phyloP scores from a whole-genome alignment of 768 basidiomycete genomes.

The Lactarius vividus region DNA sequence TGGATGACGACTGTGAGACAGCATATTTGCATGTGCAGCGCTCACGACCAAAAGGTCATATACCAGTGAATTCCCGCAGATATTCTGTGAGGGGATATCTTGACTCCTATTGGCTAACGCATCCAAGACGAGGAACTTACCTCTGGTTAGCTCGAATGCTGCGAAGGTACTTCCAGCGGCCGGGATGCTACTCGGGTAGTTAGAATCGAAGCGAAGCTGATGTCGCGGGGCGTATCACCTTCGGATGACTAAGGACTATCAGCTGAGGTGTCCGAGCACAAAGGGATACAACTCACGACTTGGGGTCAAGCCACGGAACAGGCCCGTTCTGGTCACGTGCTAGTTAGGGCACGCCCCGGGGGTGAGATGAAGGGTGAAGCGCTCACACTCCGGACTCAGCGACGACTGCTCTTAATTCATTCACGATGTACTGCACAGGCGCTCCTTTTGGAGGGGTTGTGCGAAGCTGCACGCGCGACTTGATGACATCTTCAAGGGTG shows the following conservation, averaged over 20 bases:
- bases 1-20: background rate
- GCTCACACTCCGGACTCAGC: constrained; percentile 72
- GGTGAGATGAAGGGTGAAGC: background rate
- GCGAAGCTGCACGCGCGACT: constrained; percentile 85
- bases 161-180: constrained; percentile 90
- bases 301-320: constrained; percentile 74
- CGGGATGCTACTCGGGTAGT: constrained; percentile 60
- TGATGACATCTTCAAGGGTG: constrained; percentile 67
- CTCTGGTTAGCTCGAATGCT: constrained; percentile 81
- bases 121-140: constrained; percentile 42
- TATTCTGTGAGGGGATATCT: constrained; percentile 31
- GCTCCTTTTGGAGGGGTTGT: constrained; percentile 68
- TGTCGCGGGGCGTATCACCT: constrained; percentile 41
- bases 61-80: constrained; percentile 33
- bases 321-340: constrained; percentile 46
- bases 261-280: background rate
- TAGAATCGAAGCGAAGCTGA: background rate
- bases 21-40: background rate
- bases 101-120: background rate
- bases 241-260: constrained; percentile 50
- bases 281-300: constrained; percentile 48
- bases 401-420: constrained; percentile 65
- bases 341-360: background rate
- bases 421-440: constrained; percentile 71
- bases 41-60: constrained; percentile 14